These are phyloP conservation scores for Uromyces viciae-fabae DNA, from an alignment of 1,284 basidiomycete genomes.

Conservation along the genomic window DNA sequence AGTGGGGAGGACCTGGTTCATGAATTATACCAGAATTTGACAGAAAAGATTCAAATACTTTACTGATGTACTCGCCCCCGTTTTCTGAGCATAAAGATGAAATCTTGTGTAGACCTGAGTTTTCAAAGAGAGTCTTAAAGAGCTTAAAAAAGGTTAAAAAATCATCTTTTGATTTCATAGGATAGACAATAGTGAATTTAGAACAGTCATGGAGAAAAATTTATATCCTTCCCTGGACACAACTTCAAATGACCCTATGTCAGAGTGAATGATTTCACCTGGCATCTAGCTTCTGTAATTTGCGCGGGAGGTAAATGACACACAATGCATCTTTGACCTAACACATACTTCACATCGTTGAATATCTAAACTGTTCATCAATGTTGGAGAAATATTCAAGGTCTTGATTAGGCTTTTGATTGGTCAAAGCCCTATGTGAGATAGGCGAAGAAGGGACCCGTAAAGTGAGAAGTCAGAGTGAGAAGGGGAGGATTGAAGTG, in stretches of 20 bases:
- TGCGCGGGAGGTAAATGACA: not conserved
- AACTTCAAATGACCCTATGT: not conserved
- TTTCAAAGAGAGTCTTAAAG: slow-evolving; percentile 53
- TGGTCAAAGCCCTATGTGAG: slow-evolving; percentile 3
- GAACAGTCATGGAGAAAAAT: not conserved
- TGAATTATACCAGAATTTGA: slow-evolving; percentile 51
- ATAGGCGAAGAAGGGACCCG: not conserved
- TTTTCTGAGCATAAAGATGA: slow-evolving; percentile 53
- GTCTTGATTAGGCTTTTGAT: not conserved
- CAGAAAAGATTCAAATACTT: slow-evolving; percentile 52
- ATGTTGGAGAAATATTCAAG: not conserved
- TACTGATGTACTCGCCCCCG: slow-evolving; percentile 52
- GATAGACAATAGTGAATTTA: not conserved
- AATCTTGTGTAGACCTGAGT: slow-evolving; percentile 27
- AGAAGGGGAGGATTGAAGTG: not conserved
- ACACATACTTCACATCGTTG: not conserved
- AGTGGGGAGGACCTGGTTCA: slow-evolving; percentile 55
- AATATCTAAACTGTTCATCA: not conserved
- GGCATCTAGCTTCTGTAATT: not conserved
- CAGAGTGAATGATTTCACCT: not conserved
- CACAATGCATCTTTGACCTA: not conserved
- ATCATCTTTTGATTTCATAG: slow-evolving; percentile 9
- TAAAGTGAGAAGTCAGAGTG: not conserved
- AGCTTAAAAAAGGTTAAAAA: slow-evolving; percentile 49
- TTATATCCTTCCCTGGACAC: not conserved